These are phyloP conservation scores for Saccharomyces cerevisiae DNA, from an alignment of 805 yeast genomes.

Conservation along the genomic window DNA sequence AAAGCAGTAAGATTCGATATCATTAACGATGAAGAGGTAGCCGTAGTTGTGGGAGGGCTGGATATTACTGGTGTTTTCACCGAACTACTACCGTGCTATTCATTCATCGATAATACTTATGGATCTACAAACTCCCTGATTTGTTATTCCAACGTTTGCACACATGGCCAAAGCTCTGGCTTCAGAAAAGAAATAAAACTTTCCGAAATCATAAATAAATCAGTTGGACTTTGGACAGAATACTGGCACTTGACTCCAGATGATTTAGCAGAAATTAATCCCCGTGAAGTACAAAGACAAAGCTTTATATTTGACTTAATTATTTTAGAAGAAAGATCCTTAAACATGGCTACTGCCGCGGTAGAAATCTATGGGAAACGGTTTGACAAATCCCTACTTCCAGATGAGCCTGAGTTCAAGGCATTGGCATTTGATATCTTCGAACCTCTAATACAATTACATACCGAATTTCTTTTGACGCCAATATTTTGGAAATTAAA, in stretches of 20 bases:
- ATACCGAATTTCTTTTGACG: conserved; percentile 44
- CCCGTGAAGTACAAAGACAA: conserved; percentile 53
- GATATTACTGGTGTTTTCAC: conserved; percentile 31
- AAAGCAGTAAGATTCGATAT: conserved; percentile 38
- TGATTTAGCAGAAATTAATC: conserved; percentile 44
- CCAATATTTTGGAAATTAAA: conserved; percentile 52
- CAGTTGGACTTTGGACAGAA: conserved; percentile 50
- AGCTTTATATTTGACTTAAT: conserved; percentile 70
- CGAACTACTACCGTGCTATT: conserved; percentile 30
- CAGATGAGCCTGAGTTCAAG: conserved; percentile 48
- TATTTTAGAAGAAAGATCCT: conserved; percentile 59
- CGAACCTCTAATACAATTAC: conserved; percentile 45
- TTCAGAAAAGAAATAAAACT: conserved; percentile 20
- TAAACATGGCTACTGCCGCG: conserved; percentile 59
- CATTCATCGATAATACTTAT: conserved; percentile 29
- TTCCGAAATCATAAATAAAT: conserved; percentile 31
- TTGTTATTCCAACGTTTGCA: conserved; percentile 38
- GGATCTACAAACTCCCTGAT: conserved; percentile 38
- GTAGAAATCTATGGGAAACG: conserved; percentile 46
- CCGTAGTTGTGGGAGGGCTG: conserved; percentile 31
- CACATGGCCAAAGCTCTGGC: conserved; percentile 5
- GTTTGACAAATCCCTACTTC: conserved; percentile 37
- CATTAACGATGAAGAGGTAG: conserved; percentile 21
- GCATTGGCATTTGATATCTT: conserved; percentile 52
- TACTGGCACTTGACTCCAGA: conserved; percentile 56